Evolutionary conservation across 805 yeast genomes (phyloP).

Genomic region (Zygoascus bituminiphila): DNA sequence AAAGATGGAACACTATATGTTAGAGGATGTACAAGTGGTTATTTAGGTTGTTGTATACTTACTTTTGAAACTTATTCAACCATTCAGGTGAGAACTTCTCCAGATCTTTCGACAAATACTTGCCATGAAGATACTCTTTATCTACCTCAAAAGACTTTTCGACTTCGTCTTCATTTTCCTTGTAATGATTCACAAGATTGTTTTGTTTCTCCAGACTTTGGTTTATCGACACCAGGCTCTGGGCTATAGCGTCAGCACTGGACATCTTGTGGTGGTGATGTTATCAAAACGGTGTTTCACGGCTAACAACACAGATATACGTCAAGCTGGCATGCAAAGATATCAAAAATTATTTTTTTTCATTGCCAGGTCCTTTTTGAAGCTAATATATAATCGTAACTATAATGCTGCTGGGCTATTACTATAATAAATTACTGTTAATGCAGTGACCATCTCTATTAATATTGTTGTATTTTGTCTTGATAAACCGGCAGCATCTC

Average conservation of each 20-base stretch:
- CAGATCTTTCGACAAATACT: constrained; percentile 55
- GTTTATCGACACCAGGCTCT: background rate
- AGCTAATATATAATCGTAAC: no score
- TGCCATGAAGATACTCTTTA: constrained; percentile 26
- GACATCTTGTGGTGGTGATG: background rate
- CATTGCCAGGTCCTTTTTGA: no score
- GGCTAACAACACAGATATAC: background rate
- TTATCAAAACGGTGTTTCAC: background rate
- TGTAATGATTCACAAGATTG: background rate
- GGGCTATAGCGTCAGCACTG: background rate
- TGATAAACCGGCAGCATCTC: no score
- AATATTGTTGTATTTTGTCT: no score
- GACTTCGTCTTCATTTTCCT: background rate
- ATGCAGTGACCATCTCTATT: no score
- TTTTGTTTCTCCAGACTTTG: background rate
- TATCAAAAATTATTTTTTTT: no score
- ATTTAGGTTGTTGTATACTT: constrained; percentile 15
- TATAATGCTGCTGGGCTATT: no score
- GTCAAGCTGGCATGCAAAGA: background rate
- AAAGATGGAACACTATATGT: constrained; percentile 19
- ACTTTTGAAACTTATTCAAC: constrained; percentile 56
- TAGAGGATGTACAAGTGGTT: background rate
- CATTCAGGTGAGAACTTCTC: constrained; percentile 63
- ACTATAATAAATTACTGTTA: no score
- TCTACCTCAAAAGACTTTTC: background rate